Evolutionary conservation across 192 early-diverging fungal species (phyloP).

Genomic region (Coemansia sp.): DNA sequence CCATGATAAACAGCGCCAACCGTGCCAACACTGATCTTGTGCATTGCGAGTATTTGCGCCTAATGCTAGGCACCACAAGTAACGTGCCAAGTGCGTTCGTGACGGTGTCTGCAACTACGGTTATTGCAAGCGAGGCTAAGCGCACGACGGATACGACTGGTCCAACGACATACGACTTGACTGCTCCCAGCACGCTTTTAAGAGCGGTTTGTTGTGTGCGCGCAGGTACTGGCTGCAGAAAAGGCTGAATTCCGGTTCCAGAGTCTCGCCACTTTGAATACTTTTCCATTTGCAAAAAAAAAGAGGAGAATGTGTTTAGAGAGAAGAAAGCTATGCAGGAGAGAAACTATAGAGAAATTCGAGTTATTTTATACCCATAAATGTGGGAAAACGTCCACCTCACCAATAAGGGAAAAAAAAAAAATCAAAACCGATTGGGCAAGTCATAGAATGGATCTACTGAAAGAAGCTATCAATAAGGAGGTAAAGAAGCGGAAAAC

Average conservation of each 20-base stretch:
- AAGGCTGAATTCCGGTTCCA: slow-evolving; percentile 89
- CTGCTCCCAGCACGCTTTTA: slow-evolving; percentile 4
- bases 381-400: too few relatives aligned
- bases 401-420: too few relatives aligned
- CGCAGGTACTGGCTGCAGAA: slow-evolving; percentile 64
- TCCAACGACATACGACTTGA: slow-evolving; percentile 29
- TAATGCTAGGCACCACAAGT: slow-evolving; percentile 19
- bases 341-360: too few relatives aligned
- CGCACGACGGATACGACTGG: slow-evolving; percentile 44
- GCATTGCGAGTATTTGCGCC: slow-evolving; percentile 19
- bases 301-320: background rate
- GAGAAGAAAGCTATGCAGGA: too few relatives aligned
- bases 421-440: too few relatives aligned
- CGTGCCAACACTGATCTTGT: slow-evolving; percentile 49
- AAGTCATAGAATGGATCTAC: slow-evolving; percentile 53
- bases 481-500: slow-evolving; percentile 71
- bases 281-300: slow-evolving; percentile 67
- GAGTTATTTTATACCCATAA: too few relatives aligned
- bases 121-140: slow-evolving; percentile 44
- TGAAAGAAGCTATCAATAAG: slow-evolving; percentile 64
- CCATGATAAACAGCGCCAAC: slow-evolving; percentile 61
- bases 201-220: slow-evolving; percentile 27
- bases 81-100: slow-evolving; percentile 16
- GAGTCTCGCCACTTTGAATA: slow-evolving; percentile 84
- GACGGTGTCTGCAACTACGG: slow-evolving; percentile 52